A percentile compares a stretch with the other conserved stretches of the same genome.
These are phyloP conservation scores for Theobroma grandiflorum DNA, from an alignment of 441 rosid genomes.

Conservation along the genomic window DNA sequence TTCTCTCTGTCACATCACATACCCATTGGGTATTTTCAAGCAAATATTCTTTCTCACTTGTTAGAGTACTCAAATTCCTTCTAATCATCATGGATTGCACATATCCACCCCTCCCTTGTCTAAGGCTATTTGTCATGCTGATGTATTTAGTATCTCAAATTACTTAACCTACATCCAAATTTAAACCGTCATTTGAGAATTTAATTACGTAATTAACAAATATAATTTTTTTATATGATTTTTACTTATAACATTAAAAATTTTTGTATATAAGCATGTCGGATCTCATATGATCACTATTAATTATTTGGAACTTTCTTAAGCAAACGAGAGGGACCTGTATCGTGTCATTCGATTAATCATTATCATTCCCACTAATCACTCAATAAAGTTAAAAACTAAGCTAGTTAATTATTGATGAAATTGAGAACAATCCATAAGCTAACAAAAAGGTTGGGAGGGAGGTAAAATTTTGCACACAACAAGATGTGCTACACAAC, in stretches of 20 bases:
- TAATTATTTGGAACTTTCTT: conserved; percentile 27
- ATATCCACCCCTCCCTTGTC: not conserved
- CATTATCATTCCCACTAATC: conserved; percentile 35
- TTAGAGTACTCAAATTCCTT: conserved; percentile 27
- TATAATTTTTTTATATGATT: too few relatives aligned
- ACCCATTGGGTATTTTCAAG: conserved; percentile 10
- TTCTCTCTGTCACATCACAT: not conserved
- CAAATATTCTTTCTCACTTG: conserved; percentile 28
- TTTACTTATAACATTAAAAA: not conserved
- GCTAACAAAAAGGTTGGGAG: not conserved
- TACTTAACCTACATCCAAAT: too few relatives aligned
- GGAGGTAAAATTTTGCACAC: not conserved
- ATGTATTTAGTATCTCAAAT: not conserved
- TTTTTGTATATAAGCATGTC: not conserved
- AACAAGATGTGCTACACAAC: not conserved
- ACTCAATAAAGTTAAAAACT: not conserved
- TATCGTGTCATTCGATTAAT: conserved; percentile 14
- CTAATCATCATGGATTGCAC: conserved; percentile 24
- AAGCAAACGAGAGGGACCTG: conserved; percentile 1
- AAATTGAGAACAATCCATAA: not conserved
- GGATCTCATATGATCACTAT: not conserved
- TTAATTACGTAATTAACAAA: too few relatives aligned
- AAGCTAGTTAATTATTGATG: not conserved
- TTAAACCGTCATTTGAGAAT: too few relatives aligned
- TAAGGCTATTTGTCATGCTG: not conserved